Base-by-base conservation (phyloP, 1,284 basidiomycete genomes). In the Marasmius tenuissimus region DNA sequence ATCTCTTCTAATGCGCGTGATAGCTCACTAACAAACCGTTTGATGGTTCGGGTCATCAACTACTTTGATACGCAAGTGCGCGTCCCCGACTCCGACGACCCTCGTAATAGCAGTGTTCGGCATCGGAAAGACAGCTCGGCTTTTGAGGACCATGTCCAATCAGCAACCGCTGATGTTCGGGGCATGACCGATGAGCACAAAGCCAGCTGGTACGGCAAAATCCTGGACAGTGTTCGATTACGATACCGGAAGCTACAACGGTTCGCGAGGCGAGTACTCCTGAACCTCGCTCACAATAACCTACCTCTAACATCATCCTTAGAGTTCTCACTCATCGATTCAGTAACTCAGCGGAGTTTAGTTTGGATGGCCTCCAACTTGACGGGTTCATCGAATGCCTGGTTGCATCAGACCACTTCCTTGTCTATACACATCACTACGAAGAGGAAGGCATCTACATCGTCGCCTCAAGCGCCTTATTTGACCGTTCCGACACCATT, bases 391-490 rank as follows among this genome's bases (percentile, higher is more conserved):
- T 99, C 64, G 81, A 89, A 20, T 84, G 85, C 11, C 82, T 99
- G 16, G 88, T 94, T 42, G 86, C 91, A 50, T 89, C 95, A 4
- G 94, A 94, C 68, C 97, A 99, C 73, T 93, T 97, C 76, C 86
- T 99, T 61, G 93, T 99, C 42, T 97, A 97, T 75, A 98, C 96
- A 0, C 87, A 92, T 65, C 83, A 83, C 1, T 92, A 93, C 71
- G 96, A 98, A 73, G 89, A 93, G 69, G 90, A 97, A 33, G 96
- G 96, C 11, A 89, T 92, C n/a, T 99, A 99, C 73, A 87, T 99
- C 65, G 82, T 99, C 60, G 97, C 94, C 10, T 91, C 95, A 39
- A 86, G 83, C 2, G 85, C 86, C n/a, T 82, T 99, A 33, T 89
- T 88, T 68, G 89, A 96, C 58, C 87, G 89, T n/a, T 90, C 93